Evolutionary conservation across 179 eudicot genomes (phyloP).

Genomic region (Actinidia polygama): DNA sequence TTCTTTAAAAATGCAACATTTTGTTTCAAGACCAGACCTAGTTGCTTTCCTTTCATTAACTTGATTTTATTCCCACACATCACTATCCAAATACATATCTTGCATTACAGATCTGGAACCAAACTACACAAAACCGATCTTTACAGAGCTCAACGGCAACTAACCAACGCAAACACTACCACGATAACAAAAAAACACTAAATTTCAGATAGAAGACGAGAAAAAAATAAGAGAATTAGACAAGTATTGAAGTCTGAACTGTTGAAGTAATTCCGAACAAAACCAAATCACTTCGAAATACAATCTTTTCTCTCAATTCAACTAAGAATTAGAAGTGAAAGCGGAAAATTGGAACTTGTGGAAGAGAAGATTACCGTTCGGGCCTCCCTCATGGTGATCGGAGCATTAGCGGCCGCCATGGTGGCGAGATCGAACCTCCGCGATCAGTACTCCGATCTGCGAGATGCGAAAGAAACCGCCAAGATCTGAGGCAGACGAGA

Average conservation of each 20-base stretch:
- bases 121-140: conserved; percentile 2
- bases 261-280: not conserved
- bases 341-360: conserved; percentile 7
- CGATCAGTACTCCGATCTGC: conserved; percentile 30
- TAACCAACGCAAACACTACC: not conserved
- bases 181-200: not conserved
- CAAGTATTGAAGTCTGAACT: not conserved
- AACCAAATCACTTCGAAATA: not conserved
- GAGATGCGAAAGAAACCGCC: not conserved
- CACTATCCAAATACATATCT: not conserved
- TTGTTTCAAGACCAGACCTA: not conserved
- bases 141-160: not conserved
- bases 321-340: not conserved
- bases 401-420: conserved; percentile 99
- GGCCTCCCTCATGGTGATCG: conserved; percentile 90
- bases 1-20: not conserved
- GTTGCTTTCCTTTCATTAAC: not conserved
- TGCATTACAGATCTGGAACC: conserved; percentile 30
- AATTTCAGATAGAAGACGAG: not conserved
- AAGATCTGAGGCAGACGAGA: not conserved
- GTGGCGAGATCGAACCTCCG: conserved; percentile 41
- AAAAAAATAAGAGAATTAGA: not conserved
- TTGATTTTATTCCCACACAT: not conserved
- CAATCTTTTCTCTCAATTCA: not conserved
- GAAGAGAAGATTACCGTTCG: conserved; percentile 62